Evolutionary conservation across 2,329 filamentous ascomycete genomes (phyloP).

Genomic region (Fusarium chuoi): DNA sequence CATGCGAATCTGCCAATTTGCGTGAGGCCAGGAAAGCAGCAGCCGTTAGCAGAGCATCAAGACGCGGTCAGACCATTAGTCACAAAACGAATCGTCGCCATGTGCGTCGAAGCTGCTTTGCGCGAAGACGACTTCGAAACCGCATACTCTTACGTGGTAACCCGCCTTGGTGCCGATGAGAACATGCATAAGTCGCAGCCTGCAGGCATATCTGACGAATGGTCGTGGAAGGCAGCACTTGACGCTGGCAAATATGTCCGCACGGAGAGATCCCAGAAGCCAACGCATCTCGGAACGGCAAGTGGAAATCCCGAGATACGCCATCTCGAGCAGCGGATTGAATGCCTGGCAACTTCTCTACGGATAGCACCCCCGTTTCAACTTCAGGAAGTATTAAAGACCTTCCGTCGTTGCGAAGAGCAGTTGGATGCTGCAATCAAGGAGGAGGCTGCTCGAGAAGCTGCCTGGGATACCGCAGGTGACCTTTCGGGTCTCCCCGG

Average conservation of each 20-base stretch:
- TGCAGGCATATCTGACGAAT: constrained; percentile 62
- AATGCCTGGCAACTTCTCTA: constrained; percentile 79
- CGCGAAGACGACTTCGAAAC: constrained; percentile 85
- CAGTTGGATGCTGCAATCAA: constrained; percentile 75
- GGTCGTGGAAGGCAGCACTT: constrained; percentile 82
- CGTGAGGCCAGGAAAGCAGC: constrained; percentile 9
- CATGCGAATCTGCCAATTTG: constrained; percentile 61
- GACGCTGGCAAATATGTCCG: constrained; percentile 80
- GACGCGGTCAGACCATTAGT: constrained; percentile 53
- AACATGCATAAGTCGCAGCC: background rate
- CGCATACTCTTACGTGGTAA: constrained; percentile 84
- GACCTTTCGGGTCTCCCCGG: constrained; percentile 69
- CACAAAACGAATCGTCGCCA: constrained; percentile 76
- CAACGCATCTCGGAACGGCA: constrained; percentile 69
- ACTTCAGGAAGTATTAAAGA: constrained; percentile 78
- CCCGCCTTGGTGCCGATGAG: constrained; percentile 62
- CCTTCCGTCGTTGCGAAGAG: constrained; percentile 81
- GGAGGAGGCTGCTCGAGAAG: constrained; percentile 74
- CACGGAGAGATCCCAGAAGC: constrained; percentile 62
- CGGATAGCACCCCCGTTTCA: constrained; percentile 76
- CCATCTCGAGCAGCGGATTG: constrained; percentile 82
- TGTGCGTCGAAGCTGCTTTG: constrained; percentile 83
- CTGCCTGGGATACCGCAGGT: constrained; percentile 75
- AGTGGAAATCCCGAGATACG: constrained; percentile 72
- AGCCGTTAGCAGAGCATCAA: constrained; percentile 37